These are phyloP conservation scores for Cnidoscolus chayamansa DNA, from an alignment of 441 rosid species.

Conservation along the genomic window DNA sequence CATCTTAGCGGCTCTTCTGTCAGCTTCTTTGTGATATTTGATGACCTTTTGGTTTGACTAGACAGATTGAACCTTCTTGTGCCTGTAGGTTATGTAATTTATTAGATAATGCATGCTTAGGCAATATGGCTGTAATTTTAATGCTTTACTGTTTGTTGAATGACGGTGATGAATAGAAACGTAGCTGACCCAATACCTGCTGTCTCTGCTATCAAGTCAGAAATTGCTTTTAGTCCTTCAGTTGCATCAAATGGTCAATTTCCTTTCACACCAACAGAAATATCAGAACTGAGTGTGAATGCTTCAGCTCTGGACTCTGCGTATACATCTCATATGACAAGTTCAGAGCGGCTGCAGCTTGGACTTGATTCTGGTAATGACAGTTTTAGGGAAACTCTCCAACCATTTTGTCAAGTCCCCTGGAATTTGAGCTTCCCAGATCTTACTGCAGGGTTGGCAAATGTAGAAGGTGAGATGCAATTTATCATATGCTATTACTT, in stretches of 20 bases:
- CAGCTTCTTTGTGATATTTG: neutral
- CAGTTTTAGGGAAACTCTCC: neutral
- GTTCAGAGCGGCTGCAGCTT: neutral
- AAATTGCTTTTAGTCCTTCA: slow-evolving; percentile 29
- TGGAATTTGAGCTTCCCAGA: slow-evolving; percentile 29
- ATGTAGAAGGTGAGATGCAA: slow-evolving; percentile 28
- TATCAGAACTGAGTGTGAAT: slow-evolving; percentile 23
- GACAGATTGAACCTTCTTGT: neutral
- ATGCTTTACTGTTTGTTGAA: slow-evolving; percentile 16
- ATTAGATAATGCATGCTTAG: neutral
- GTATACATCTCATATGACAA: slow-evolving; percentile 21
- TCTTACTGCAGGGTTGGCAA: slow-evolving; percentile 22
- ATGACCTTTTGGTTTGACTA: neutral
- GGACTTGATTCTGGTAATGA: slow-evolving; percentile 6
- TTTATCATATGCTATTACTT: neutral
- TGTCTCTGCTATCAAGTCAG: slow-evolving; percentile 17
- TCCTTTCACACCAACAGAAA: slow-evolving; percentile 22
- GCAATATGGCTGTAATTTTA: neutral
- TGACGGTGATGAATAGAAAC: slow-evolving; percentile 24
- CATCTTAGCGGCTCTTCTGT: neutral
- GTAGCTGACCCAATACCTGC: neutral
- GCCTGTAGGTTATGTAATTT: neutral
- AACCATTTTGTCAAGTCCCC: slow-evolving; percentile 16
- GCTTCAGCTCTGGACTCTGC: slow-evolving; percentile 24
- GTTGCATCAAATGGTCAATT: slow-evolving; percentile 26